These are phyloP conservation scores for Penicillium nordicum DNA, from an alignment of 2,329 filamentous ascomycete genomes.

Conservation along the genomic window DNA sequence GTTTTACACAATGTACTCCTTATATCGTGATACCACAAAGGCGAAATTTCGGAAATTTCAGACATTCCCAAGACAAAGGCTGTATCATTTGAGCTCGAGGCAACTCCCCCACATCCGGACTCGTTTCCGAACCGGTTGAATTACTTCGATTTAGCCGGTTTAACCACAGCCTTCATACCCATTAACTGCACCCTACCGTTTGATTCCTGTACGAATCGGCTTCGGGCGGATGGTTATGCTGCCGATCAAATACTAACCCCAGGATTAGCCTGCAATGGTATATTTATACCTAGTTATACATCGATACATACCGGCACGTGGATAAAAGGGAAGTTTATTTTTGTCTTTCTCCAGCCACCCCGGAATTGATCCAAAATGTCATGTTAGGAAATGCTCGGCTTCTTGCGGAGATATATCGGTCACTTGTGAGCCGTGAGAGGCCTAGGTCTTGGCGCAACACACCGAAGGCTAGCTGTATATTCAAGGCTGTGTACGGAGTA, in stretches of 20 bases:
- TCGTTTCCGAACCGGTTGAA: not conserved
- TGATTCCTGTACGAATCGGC: not conserved
- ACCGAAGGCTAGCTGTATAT: not conserved
- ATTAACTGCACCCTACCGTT: not conserved
- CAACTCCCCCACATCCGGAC: not conserved
- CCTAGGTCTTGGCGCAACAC: not conserved
- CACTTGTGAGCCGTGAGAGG: not conserved
- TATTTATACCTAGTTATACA: not conserved
- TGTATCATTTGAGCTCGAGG: not conserved
- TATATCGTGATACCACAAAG: not conserved
- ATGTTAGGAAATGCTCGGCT: not conserved
- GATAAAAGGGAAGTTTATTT: not conserved
- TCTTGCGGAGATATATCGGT: slow-evolving; percentile 2
- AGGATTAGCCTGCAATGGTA: not conserved
- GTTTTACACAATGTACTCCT: not conserved
- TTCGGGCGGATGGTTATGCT: not conserved
- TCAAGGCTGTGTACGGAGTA: not conserved
- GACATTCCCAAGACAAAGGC: not conserved
- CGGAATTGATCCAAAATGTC: not conserved
- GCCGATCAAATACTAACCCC: not conserved
- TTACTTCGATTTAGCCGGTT: slow-evolving; percentile 2
- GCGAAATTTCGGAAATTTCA: not conserved
- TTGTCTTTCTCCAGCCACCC: not conserved
- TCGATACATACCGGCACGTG: not conserved
- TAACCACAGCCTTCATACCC: not conserved